phyloP scores from a whole-genome alignment of 176 grass and related monocot species.

The Zizania latifolia region DNA sequence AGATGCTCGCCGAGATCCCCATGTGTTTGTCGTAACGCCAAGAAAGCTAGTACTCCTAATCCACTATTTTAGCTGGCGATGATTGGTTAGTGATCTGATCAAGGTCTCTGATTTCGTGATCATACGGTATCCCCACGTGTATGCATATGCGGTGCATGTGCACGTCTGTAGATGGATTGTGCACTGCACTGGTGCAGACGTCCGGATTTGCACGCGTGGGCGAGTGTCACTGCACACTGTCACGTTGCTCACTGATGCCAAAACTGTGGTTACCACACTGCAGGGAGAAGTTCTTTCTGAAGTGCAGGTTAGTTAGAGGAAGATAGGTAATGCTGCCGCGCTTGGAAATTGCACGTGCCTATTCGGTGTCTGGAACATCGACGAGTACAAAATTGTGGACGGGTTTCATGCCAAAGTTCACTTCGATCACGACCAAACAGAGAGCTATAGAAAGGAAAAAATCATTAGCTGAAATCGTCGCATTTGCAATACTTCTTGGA shows the following conservation, averaged over 20 bases:
- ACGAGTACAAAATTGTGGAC: no score
- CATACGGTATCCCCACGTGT: neutral
- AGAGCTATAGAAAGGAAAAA: no score
- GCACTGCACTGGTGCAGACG: no score
- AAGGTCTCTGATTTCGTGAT: neutral
- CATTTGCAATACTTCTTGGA: neutral
- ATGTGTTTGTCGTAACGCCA: no score
- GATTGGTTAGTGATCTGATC: neutral
- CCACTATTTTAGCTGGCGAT: neutral
- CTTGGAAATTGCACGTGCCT: neutral
- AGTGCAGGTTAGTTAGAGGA: neutral
- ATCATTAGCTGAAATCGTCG: neutral
- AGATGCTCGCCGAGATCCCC: no score
- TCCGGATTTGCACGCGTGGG: no score
- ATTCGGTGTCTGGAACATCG: no score
- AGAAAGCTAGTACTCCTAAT: constrained; percentile 1
- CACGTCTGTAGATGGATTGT: neutral
- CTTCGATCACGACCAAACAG: no score
- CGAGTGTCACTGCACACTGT: neutral
- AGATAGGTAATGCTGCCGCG: neutral
- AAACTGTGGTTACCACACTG: neutral
- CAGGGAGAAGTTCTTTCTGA: no score
- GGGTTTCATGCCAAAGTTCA: no score
- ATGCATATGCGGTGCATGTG: neutral
- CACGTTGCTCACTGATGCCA: neutral